A percentile compares a stretch with the other conserved stretches of the same genome.
phyloP scores from a whole-genome alignment of 1,284 basidiomycete species.

The Omphalotus olearius region DNA sequence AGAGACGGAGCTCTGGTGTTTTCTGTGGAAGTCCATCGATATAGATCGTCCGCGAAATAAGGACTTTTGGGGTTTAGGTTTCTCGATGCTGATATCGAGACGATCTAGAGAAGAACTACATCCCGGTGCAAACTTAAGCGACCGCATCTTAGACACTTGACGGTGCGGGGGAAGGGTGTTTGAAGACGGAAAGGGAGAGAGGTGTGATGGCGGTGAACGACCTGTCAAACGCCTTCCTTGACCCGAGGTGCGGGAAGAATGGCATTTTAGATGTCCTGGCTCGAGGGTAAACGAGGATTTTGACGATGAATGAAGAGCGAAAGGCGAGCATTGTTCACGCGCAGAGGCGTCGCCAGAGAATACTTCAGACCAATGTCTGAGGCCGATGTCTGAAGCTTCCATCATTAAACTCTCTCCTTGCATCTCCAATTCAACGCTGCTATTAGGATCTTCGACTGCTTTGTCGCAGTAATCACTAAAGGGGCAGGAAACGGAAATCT shows the following conservation, averaged over 20 bases:
- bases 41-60: constrained; percentile 14
- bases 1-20: constrained; percentile 4
- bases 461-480: constrained; percentile 1
- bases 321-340: background rate
- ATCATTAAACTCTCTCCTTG: constrained; percentile 7
- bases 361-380: too few species aligned
- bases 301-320: constrained; percentile 1
- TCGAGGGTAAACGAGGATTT: constrained; percentile 2
- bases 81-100: constrained; percentile 19
- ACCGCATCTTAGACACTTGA: constrained; percentile 13
- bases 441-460: constrained; percentile 3
- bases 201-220: background rate
- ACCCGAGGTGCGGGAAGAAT: too few species aligned
- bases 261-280: background rate
- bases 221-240: background rate
- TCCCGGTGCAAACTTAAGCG: constrained; percentile 12
- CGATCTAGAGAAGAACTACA: constrained; percentile 16
- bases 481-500: constrained; percentile 4
- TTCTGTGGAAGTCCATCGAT: constrained; percentile 16
- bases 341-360: too few species aligned
- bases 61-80: constrained; percentile 15
- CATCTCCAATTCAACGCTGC: constrained; percentile 5
- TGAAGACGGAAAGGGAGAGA: background rate
- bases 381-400: background rate
- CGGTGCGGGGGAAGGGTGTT: constrained; percentile 1